These are phyloP conservation scores for Vicia sativa DNA, from an alignment of 306 rosid species.

Conservation along the genomic window DNA sequence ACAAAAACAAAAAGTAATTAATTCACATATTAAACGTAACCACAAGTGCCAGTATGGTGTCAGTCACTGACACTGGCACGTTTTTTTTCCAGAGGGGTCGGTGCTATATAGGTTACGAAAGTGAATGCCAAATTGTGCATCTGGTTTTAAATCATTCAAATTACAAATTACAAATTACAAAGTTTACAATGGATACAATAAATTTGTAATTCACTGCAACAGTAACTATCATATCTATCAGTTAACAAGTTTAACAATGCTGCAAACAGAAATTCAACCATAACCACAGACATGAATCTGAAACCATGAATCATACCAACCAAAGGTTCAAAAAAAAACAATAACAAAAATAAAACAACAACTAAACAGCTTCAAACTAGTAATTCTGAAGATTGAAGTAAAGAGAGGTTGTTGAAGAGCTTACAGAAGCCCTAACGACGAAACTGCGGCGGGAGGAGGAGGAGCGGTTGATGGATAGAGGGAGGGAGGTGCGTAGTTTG, in stretches of 20 bases:
- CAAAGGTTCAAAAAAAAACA: too few species aligned
- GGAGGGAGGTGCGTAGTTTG: constrained; percentile 44
- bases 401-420: neutral
- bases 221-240: too few species aligned
- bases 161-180: neutral
- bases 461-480: constrained; percentile 45
- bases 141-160: neutral
- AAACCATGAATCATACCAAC: too few species aligned
- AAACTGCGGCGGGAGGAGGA: constrained; percentile 48
- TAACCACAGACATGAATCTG: neutral
- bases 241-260: neutral
- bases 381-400: neutral
- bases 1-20: neutral
- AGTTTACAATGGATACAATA: neutral
- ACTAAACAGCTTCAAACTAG: too few species aligned
- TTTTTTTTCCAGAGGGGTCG: too few species aligned
- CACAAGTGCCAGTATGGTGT: too few species aligned
- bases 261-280: constrained; percentile 11
- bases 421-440: constrained; percentile 67
- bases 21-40: too few species aligned
- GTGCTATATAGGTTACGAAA: too few species aligned
- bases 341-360: too few species aligned
- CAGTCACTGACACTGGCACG: too few species aligned
- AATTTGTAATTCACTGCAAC: neutral
- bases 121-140: neutral